phyloP scores from a whole-genome alignment of 2,329 filamentous ascomycete genomes.

The Colletotrichum godetiae region DNA sequence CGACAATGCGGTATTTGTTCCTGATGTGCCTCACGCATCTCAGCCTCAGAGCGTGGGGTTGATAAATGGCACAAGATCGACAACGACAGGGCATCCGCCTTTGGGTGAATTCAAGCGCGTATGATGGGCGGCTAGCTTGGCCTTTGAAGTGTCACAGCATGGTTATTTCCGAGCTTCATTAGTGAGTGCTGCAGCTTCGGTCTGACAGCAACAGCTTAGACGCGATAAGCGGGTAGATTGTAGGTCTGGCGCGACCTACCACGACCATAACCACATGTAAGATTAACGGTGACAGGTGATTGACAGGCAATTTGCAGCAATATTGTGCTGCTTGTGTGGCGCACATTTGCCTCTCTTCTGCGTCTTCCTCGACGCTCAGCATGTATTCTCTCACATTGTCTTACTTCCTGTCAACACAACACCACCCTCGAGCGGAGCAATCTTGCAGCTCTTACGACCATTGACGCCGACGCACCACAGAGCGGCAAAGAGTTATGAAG shows the following conservation, averaged over 20 bases:
- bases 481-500: constrained; percentile 1
- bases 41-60: constrained; percentile 32
- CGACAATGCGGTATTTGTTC: constrained; percentile 24
- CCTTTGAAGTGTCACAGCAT: background rate
- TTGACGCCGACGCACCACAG: background rate
- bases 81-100: constrained; percentile 10
- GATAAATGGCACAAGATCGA: background rate
- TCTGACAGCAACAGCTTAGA: background rate
- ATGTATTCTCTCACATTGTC: background rate
- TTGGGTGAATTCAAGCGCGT: background rate
- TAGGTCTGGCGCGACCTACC: background rate
- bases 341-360: background rate
- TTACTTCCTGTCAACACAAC: background rate
- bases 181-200: background rate
- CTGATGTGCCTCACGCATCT: constrained; percentile 20
- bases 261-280: background rate
- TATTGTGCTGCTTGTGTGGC: background rate
- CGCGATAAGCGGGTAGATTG: background rate
- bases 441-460: background rate
- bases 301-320: background rate
- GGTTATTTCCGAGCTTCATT: background rate
- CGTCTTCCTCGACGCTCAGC: background rate
- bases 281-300: background rate
- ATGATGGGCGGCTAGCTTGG: background rate
- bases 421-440: background rate